Conservation (phyloP, 106 monocot species). For the Ottelia alismoides region DNA sequence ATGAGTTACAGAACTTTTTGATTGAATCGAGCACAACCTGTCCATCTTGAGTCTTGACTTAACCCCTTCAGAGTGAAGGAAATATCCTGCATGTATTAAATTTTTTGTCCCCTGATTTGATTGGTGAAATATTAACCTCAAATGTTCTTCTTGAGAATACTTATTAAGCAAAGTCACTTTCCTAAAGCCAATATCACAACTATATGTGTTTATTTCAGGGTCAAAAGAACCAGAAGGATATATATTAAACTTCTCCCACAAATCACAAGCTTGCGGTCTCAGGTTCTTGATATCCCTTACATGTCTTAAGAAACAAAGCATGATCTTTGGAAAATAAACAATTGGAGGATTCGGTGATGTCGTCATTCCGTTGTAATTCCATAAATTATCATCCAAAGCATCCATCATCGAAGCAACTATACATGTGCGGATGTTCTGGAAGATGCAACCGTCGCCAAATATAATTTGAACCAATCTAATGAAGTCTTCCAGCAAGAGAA, state of each 20-base stretch:
- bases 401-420: conserved; percentile 56
- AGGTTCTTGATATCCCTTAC: conserved; percentile 42
- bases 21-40: conserved; percentile 18
- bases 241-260: conserved; percentile 12
- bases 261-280: conserved; percentile 19
- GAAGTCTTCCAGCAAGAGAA: conserved; percentile 74
- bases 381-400: conserved; percentile 34
- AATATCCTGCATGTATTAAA: conserved; percentile 57
- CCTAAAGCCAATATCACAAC: conserved; percentile 39
- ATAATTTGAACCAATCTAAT: conserved; percentile 40
- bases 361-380: conserved; percentile 39
- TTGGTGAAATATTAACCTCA: conserved; percentile 47
- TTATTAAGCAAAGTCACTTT: conserved; percentile 41
- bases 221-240: conserved; percentile 7
- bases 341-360: conserved; percentile 45
- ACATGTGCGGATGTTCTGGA: conserved; percentile 40
- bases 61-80: conserved; percentile 64
- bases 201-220: conserved; percentile 7
- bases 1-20: conserved; percentile 31
- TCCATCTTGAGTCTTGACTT: conserved; percentile 37
- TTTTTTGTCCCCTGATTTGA: conserved; percentile 72
- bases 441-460: conserved; percentile 36
- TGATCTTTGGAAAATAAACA: conserved; percentile 65
- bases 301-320: conserved; percentile 55
- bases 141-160: conserved; percentile 48